Percentiles rank a stretch among this genome's conserved stretches.
Conservation (phyloP, 2,329 filamentous ascomycete species). For the Stachybotrys echinatus region DNA sequence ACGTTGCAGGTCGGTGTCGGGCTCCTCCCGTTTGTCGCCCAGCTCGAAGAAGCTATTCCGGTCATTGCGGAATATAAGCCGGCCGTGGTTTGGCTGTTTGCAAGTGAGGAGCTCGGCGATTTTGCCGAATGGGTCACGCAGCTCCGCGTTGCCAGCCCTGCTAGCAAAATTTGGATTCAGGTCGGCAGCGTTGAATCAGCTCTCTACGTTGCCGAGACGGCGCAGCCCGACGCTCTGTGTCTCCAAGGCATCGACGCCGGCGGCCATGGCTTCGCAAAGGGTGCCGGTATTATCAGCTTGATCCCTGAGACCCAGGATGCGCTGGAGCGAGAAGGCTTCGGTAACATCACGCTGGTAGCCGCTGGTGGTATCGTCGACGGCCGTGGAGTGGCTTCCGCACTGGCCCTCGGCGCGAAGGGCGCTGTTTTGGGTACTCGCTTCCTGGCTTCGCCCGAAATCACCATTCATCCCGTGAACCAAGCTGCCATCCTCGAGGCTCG, state of each 20-base stretch:
- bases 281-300: constrained; percentile 2
- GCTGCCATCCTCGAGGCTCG: background rate
- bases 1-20: constrained; percentile 1
- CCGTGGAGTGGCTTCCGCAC: constrained; percentile 1
- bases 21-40: background rate
- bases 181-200: constrained; percentile 1
- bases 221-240: background rate
- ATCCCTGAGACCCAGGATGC: background rate
- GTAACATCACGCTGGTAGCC: background rate
- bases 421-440: background rate
- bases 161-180: constrained; percentile 1
- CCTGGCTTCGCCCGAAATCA: background rate
- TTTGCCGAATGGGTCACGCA: background rate
- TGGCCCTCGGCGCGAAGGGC: constrained; percentile 1
- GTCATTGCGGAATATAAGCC: constrained; percentile 1
- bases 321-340: background rate
- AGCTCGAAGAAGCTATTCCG: background rate
- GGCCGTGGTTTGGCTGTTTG: constrained; percentile 3
- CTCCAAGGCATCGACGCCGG: constrained; percentile 2
- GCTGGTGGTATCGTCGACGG: constrained; percentile 3
- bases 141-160: background rate
- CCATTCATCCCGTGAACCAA: background rate
- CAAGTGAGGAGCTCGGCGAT: background rate
- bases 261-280: constrained; percentile 1
- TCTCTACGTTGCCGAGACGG: background rate